Evolutionary conservation across 805 yeast genomes (phyloP).

Genomic region (Schwanniomyces sp.): DNA sequence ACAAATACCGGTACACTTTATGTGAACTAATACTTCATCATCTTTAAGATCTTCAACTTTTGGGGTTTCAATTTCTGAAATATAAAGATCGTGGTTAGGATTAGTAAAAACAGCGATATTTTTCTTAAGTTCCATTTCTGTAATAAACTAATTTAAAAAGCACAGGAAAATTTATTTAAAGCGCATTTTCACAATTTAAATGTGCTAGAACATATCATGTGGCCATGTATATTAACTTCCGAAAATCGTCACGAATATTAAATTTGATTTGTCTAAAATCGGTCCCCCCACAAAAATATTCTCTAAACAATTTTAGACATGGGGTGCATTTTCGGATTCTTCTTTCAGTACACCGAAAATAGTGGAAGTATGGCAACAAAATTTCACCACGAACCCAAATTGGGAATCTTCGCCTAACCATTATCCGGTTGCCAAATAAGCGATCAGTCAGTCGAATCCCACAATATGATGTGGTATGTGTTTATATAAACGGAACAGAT

Average conservation of each 20-base stretch:
- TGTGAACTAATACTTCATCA: conserved; percentile 17
- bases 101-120: conserved; percentile 10
- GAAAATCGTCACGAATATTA: neutral
- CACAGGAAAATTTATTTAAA: neutral
- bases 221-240: neutral
- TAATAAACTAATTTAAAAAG: neutral
- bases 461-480: neutral
- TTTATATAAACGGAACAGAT: neutral
- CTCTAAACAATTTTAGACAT: neutral
- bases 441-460: no score
- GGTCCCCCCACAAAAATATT: neutral
- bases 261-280: neutral
- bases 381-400: no score
- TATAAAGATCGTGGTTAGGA: conserved; percentile 8
- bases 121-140: neutral
- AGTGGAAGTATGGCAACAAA: no score
- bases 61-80: conserved; percentile 3
- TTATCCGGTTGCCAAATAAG: no score
- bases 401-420: no score
- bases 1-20: conserved; percentile 22
- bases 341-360: no score
- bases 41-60: conserved; percentile 3
- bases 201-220: neutral
- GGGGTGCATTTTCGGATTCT: neutral
- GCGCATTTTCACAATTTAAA: neutral